Conservation (phyloP, 2,329 filamentous ascomycete genomes). For the Cercospora sesami region DNA sequence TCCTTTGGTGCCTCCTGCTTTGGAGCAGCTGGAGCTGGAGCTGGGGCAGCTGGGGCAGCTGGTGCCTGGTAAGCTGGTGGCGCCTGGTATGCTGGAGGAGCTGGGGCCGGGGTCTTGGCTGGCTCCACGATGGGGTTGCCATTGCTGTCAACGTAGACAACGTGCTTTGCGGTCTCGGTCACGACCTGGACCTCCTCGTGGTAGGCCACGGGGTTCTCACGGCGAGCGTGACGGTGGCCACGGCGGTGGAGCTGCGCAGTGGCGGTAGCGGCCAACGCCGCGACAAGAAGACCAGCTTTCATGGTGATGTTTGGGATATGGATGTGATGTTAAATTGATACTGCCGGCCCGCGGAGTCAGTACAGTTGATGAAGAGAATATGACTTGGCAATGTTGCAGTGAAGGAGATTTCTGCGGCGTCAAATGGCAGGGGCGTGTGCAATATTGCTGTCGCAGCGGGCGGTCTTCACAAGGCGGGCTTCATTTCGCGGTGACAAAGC, state of each 20-base stretch:
- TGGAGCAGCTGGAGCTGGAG: conserved; percentile 13
- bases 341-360: conserved; percentile 33
- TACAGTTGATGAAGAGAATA: conserved; percentile 2
- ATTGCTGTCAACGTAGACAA: conserved; percentile 62
- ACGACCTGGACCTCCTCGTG: conserved; percentile 40
- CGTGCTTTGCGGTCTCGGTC: conserved; percentile 50
- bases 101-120: conserved; percentile 9
- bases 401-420: neutral
- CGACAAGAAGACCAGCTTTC: conserved; percentile 36
- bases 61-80: conserved; percentile 19
- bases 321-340: conserved; percentile 14
- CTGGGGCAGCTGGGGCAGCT: conserved; percentile 19
- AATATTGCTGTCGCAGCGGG: neutral
- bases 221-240: conserved; percentile 41
- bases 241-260: conserved; percentile 35
- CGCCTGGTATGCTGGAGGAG: conserved; percentile 13
- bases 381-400: neutral
- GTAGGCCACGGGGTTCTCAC: conserved; percentile 30
- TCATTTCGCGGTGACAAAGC: neutral
- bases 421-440: neutral
- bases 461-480: neutral
- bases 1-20: conserved; percentile 1
- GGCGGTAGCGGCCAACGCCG: conserved; percentile 30
- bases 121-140: conserved; percentile 51
- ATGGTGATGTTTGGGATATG: conserved; percentile 29